These are phyloP conservation scores for Imleria badia DNA, from an alignment of 768 basidiomycete species.

Conservation along the genomic window DNA sequence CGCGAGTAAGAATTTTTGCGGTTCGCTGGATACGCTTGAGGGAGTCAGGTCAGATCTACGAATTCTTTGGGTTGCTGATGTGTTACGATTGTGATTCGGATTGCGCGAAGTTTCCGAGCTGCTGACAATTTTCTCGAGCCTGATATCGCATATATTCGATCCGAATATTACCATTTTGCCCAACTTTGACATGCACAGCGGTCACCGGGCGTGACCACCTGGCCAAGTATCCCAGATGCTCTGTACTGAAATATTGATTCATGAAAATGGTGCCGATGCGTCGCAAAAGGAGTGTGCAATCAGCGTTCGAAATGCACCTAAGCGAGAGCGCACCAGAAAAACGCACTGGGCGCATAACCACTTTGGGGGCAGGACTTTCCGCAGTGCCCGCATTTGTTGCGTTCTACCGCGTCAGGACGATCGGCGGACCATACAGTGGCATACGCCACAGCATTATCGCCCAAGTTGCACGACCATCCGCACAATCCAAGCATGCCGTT, in stretches of 20 bases:
- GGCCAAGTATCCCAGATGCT: no score
- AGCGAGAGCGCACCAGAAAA: no score
- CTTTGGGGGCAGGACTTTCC: not conserved
- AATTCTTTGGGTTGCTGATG: not conserved
- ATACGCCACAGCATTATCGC: not conserved
- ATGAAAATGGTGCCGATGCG: no score
- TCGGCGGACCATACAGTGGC: not conserved
- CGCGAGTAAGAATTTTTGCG: conserved; percentile 79
- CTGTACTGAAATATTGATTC: no score
- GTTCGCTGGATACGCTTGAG: conserved; percentile 67
- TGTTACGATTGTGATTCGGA: no score
- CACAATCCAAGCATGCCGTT: conserved; percentile 11
- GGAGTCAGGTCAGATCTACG: not conserved
- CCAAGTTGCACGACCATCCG: not conserved
- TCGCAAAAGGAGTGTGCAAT: no score
- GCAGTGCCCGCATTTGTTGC: not conserved
- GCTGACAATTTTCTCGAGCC: no score
- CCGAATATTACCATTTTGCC: not conserved
- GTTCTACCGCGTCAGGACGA: not conserved
- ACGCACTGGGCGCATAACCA: not conserved
- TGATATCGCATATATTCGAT: no score
- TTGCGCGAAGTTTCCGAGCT: no score
- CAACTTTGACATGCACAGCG: not conserved
- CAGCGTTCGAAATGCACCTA: no score
- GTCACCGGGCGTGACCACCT: no score